Percentiles rank a stretch among this genome's conserved stretches.
phyloP scores from a whole-genome alignment of 148 eudicot species.

The Cornus suecica region DNA sequence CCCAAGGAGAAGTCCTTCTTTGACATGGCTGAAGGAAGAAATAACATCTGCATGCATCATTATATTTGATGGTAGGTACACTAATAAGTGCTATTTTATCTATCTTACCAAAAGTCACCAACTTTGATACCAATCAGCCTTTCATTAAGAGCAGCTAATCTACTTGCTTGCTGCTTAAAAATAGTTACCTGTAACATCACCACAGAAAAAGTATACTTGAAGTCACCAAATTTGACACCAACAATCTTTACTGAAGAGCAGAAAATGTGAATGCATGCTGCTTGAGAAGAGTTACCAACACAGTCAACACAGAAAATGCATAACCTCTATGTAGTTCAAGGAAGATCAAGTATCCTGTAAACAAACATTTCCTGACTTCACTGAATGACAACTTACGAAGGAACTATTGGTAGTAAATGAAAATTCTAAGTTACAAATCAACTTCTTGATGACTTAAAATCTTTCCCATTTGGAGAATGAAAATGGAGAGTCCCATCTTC shows the following conservation, averaged over 20 bases:
- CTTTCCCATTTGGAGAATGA: not conserved
- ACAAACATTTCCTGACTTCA: not conserved
- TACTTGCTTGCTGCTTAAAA: conserved; percentile 78
- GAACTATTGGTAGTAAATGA: not conserved
- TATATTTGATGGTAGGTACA: conserved; percentile 13
- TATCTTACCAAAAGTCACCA: conserved; percentile 85
- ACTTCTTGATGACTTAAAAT: not conserved
- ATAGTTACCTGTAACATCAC: conserved; percentile 65
- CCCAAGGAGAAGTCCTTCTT: conserved; percentile 87
- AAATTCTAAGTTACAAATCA: not conserved
- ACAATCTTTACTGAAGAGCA: conserved; percentile 18
- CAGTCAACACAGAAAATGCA: conserved; percentile 11
- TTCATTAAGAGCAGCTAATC: conserved; percentile 75
- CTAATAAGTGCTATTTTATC: not conserved
- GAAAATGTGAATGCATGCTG: conserved; percentile 71
- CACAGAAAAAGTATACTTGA: conserved; percentile 20
- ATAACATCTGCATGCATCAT: conserved; percentile 8
- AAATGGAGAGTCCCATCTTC: not conserved
- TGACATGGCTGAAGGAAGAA: conserved; percentile 63
- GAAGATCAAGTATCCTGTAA: not conserved
- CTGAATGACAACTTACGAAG: not conserved
- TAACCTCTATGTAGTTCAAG: not conserved
- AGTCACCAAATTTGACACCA: conserved; percentile 3
- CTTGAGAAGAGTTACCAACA: conserved; percentile 86
- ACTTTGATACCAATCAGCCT: conserved; percentile 85